Base-by-base conservation (phyloP, 1,139 yeast species). In the Yamadazyma friedrichii region DNA sequence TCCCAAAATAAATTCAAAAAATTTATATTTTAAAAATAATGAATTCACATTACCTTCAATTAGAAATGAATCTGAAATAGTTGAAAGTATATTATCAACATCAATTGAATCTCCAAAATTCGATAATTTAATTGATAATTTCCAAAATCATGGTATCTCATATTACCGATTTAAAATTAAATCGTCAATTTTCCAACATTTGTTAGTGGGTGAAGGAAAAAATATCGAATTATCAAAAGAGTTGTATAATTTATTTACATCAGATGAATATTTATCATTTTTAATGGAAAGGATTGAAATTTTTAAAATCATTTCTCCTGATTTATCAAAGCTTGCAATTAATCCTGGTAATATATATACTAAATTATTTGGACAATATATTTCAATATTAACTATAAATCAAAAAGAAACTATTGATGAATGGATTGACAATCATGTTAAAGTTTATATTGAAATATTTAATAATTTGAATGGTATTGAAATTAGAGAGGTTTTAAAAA, bases 361-460 rank as follows among this genome's bases (percentile, higher is more conserved):
- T 27, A 32, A 48, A 6, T 61, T 58, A 36, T 59, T 60, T 35
- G 49, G 55, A 3, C 64, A 57, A 39, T 57, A 56, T 42, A 44
- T 58, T 35, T 44, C 56, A 0, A 39, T 50, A 10, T 24, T 53
- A 4, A 28, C 40, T 2, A 16, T 46, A n/a, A 20, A 16, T 6
- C 41, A 53, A 10, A 39, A 41, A 3, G 36, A 33, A 3, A 30
- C 33, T 2, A 38, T 49, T 5, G 40, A 38, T 2, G 22, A 39
- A 10, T 55, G 59, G 57, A 39, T 48, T 13, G 22, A 42, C 5
- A 35, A 30, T 9, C 41, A 49, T 32, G 45, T 52, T 1, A 24
- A 37, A 10, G 42, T 34, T 10, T 40, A 58, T 30, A 31, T 41
- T 2, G 43, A 44, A 12, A 41, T 56, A 5, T 42, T 58, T 15